Evolutionary conservation across 2,329 filamentous ascomycete genomes (phyloP), one percentile per base, ranked within the genome.

Genomic region (Hypoxylon sp.): DNA sequence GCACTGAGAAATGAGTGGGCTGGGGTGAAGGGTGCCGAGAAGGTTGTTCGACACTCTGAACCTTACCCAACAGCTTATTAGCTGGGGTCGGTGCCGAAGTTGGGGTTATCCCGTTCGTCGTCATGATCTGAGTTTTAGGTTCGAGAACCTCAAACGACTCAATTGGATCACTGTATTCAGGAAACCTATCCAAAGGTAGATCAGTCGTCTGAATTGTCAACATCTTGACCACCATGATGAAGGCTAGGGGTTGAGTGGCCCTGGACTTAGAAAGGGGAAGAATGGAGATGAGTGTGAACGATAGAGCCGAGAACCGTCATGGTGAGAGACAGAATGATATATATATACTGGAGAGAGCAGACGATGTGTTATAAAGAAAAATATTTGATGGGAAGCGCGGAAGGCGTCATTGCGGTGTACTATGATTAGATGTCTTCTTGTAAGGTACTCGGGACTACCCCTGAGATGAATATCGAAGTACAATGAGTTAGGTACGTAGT

Each of bases 1-100:
- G 91, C 22, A 95, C 86, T 74, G 88, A 92, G 80, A 97, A 86
- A 80, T 97, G 93, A 64, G 93, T 95, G 27, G 95, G 94, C 79
- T 97, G 93, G 25, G 94, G 94, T 61, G 95, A 97, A 25, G 95
- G 93, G 70, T 91, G 88, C 63, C 93, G 89, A 76, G 81, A 84
- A 40, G 76, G 74, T n/a, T 81, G 74, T 54, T 84, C 80, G 11
- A 31, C 22, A 56, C 80, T 78, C 76, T 82, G 82, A 61, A 85
- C 68, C 66, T 81, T 78, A 66, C 78, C 79, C 73, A 85, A 66
- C 71, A 80, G 72, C 78, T 84, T 84, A 72, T 82, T 80, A 61
- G 79, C 78, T 67, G 78, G 76, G 58, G 77, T 72, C 51, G 77
- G 75, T 54, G 76, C 72, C 56, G 77, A 74, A 53, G 76, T 72